Evolutionary conservation across 148 eudicot species (phyloP), one percentile per base, ranked within the genome.

Genomic region (Cornus florida): DNA sequence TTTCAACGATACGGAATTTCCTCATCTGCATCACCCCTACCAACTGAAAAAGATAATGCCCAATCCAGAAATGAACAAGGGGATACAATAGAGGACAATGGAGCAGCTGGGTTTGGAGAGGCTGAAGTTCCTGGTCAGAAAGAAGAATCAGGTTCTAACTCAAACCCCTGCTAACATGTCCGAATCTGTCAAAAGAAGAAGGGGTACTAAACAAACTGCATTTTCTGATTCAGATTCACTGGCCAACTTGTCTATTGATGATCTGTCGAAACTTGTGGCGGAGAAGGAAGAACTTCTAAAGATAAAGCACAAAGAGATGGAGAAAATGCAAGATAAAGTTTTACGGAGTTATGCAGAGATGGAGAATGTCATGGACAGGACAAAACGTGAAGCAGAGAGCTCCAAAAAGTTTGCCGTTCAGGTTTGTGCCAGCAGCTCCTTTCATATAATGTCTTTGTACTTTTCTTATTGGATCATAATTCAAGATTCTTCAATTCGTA

Each of bases 371-470:
- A 91, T 81, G 93, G 97, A 87, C 65, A 84, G 98, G 78, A 89
- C 93, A 65, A 84, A 82, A 56, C 97, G 98, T 75, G 98, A 96
- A 79, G 89, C 97, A 46, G 97, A 93, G 80, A 93, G 88, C 82
- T 82, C 91, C 20, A 92, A 96, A 80, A 96, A 96, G 77, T 93
- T 92, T 89, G 93, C 99, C n/a, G 84, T 93, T 65, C 99, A 96
- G 98, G 99, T 96, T 79, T 77, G 81, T 79, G 23, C 60, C 4
- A 20, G 22, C 66, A 62, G 66, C 11, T 20, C 66, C 66, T 17
- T 62, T 62, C 64, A n/a, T 17, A 62, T 62, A 20, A 20, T 4
- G 2, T 17, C 66, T 20, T 17, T 17, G 7, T 17, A 20, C 66
- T 62, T 62, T 7, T 19, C 3, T 1, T 57, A 57, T 0, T 13